Base-by-base conservation (phyloP, 2,329 filamentous ascomycete species). In the Cercospora sp. region DNA sequence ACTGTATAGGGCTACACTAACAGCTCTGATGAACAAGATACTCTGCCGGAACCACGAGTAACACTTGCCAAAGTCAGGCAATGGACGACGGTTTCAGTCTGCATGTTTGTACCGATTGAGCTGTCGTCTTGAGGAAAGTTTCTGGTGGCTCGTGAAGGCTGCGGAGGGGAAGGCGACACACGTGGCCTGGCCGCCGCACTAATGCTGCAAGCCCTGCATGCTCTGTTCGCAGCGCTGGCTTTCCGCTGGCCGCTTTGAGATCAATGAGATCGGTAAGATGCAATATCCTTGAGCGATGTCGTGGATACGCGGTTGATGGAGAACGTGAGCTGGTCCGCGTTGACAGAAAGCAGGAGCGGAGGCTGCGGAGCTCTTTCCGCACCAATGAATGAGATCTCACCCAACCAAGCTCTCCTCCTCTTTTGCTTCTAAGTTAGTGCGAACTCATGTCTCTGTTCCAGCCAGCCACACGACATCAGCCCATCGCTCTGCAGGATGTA, bases 391-490 rank as follows among this genome's bases (percentile, higher is more conserved):
- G 37, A 40, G 37, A 8, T 8, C 6, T n/a, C 7, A 16, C 32
- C 5, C 3, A 34, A 13, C 32, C 32, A 34, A 34, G 32, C 43
- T 21, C 18, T 24, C 5, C 43, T 49, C 43, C 43, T 49, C 43
- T 13, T 40, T 40, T 40, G 37, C 37, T 26, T 16, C 49, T 28
- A 21, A 21, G 21, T 21, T 21, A 12, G 24, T 28, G 24, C 18
- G 18, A 53, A 21, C 49, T 53, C 49, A 53, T 26, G 49, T 53
- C 18, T 26, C 53, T 57, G n/a, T 57, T 57, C 30, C 53, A 57
- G 53, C 53, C 53, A 18, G 53, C 53, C 53, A 57, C 53, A n/a
- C 28, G 53, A 28, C 26, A 58, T 58, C 53, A 58, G 53, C 53
- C 30, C 26, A 58, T 28, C 26, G 10, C 16, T 30, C 9, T 21